phyloP scores from a whole-genome alignment of 176 grass and related monocot species.

The maize (Zea mays) region DNA sequence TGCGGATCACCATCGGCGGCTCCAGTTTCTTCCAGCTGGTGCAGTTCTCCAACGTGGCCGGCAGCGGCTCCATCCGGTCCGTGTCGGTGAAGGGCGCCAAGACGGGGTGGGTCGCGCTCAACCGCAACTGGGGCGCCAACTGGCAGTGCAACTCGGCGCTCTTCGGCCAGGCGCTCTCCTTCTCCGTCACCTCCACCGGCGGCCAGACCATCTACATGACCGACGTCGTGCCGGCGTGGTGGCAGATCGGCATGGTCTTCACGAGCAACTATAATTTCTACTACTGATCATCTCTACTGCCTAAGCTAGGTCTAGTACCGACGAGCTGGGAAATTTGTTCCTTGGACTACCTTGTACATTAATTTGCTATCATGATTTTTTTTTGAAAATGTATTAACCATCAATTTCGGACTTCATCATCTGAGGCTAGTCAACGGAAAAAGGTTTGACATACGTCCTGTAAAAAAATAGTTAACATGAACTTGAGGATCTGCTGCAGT shows the following conservation, averaged over 20 bases:
- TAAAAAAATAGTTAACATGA: too few relatives aligned
- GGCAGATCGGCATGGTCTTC: slow-evolving; percentile 11
- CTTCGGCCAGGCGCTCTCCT: slow-evolving; percentile 35
- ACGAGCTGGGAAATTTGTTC: neutral
- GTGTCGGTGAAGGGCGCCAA: slow-evolving; percentile 32
- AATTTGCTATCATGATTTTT: neutral
- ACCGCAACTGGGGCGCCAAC: slow-evolving; percentile 55
- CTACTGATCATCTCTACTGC: neutral
- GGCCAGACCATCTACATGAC: slow-evolving; percentile 27
- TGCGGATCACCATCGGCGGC: slow-evolving; percentile 22
- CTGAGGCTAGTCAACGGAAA: too few relatives aligned
- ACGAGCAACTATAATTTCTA: neutral
- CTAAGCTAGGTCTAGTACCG: too few relatives aligned
- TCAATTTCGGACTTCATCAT: neutral
- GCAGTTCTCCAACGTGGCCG: slow-evolving; percentile 11
- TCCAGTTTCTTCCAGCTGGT: slow-evolving; percentile 23
- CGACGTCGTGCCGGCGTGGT: slow-evolving; percentile 23
- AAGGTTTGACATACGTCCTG: too few relatives aligned
- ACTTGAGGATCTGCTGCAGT: neutral
- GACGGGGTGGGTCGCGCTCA: slow-evolving; percentile 11
- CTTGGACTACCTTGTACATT: neutral
- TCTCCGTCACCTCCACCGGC: slow-evolving; percentile 28
- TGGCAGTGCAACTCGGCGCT: slow-evolving; percentile 38
- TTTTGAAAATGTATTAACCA: neutral
- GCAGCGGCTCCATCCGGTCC: slow-evolving; percentile 24